Evolutionary conservation across 192 early-diverging fungal species (phyloP).

Genomic region (Chytriomyces sp.): DNA sequence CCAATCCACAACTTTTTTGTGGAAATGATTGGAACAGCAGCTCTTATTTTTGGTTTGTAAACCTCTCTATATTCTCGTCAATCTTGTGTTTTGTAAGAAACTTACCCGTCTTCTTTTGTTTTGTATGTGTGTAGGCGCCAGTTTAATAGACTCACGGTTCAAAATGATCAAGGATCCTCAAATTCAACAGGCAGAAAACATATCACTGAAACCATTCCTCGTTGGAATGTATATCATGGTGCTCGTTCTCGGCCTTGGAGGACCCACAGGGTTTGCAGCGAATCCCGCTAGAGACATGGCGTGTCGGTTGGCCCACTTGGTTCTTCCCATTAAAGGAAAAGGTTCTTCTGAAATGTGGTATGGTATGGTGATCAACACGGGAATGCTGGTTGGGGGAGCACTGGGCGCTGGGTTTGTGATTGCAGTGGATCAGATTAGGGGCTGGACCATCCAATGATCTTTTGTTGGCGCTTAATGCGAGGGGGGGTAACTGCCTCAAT

Average conservation of each 20-base stretch:
- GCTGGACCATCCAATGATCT: background rate
- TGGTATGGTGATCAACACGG: conserved; percentile 18
- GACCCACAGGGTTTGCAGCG: conserved; percentile 41
- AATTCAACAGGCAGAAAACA: background rate
- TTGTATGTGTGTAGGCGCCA: background rate
- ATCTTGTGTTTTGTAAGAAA: background rate
- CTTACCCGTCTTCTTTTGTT: background rate
- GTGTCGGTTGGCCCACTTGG: conserved; percentile 35
- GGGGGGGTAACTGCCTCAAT: too few relatives aligned
- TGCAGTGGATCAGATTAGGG: conserved; percentile 13
- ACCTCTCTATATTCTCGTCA: conserved; percentile 3
- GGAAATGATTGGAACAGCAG: conserved; percentile 30
- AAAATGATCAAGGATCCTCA: conserved; percentile 9
- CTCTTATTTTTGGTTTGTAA: conserved; percentile 28
- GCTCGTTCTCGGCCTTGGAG: conserved; percentile 34
- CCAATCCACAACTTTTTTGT: conserved; percentile 38
- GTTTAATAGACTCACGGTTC: conserved; percentile 15
- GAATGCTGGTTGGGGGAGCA: conserved; percentile 20
- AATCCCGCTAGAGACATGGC: conserved; percentile 42
- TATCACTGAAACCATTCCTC: conserved; percentile 21
- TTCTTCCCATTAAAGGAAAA: conserved; percentile 45
- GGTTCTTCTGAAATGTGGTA: conserved; percentile 36
- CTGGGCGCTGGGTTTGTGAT: conserved; percentile 27
- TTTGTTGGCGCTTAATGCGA: too few relatives aligned
- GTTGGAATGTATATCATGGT: conserved; percentile 35